phyloP scores from a whole-genome alignment of 495 filamentous ascomycete genomes.

The Penicillium fimorum region DNA sequence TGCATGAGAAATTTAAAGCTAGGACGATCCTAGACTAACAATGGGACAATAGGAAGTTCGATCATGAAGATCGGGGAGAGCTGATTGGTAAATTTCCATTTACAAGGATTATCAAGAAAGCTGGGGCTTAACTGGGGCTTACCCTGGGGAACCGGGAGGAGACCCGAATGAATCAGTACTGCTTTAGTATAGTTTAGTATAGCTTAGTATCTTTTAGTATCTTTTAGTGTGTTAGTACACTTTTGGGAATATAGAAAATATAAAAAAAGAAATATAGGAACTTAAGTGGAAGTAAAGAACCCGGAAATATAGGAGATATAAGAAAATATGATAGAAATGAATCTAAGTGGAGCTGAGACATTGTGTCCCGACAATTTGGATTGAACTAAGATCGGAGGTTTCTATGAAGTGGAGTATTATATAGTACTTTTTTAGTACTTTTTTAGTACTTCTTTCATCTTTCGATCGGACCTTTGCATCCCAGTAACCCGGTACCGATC shows the following conservation, averaged over 20 bases:
- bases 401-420: not conserved
- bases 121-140: too few relatives aligned
- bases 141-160: not conserved
- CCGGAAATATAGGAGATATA: too few relatives aligned
- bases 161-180: not conserved
- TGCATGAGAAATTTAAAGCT: constrained; percentile 3
- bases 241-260: too few relatives aligned
- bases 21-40: not conserved
- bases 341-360: not conserved
- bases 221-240: too few relatives aligned
- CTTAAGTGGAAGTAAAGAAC: too few relatives aligned
- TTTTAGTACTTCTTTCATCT: not conserved
- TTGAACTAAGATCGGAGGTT: not conserved
- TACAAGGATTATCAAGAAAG: not conserved
- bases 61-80: constrained; percentile 11
- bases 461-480: constrained; percentile 13
- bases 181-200: too few relatives aligned
- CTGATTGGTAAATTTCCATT: constrained; percentile 13
- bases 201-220: too few relatives aligned
- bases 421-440: not conserved
- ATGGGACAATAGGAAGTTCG: not conserved
- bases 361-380: not conserved
- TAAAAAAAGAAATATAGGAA: too few relatives aligned
- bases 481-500: constrained; percentile 20
- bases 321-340: too few relatives aligned